These are phyloP conservation scores for Sambucus nigra DNA, from an alignment of 129 eudicot genomes.

Conservation along the genomic window DNA sequence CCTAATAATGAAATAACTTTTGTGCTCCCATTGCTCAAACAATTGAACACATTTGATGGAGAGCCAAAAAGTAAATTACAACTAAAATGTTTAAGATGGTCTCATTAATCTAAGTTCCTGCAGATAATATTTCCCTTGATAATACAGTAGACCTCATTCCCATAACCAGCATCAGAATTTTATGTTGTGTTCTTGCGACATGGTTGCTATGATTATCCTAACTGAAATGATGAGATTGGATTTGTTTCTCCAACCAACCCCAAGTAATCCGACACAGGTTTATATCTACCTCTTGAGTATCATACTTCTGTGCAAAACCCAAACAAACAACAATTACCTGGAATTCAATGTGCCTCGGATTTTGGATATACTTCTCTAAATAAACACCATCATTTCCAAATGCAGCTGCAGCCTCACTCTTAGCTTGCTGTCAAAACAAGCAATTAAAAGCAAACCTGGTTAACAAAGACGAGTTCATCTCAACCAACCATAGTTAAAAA, in stretches of 20 bases:
- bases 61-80: background rate
- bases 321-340: conserved; percentile 43
- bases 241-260: background rate
- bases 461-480: background rate
- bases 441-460: conserved; percentile 7
- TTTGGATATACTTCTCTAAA: conserved; percentile 80
- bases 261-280: background rate
- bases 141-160: background rate
- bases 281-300: conserved; percentile 1
- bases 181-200: background rate
- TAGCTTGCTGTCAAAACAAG: conserved; percentile 55
- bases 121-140: background rate
- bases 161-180: background rate
- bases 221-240: background rate
- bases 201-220: background rate
- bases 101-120: background rate
- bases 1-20: too few relatives aligned
- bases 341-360: conserved; percentile 97
- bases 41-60: too few relatives aligned
- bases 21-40: background rate
- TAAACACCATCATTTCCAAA: conserved; percentile 97
- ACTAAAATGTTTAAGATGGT: background rate
- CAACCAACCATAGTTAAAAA: conserved; percentile 8
- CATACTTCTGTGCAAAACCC: background rate
- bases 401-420: conserved; percentile 99